These are phyloP conservation scores for Leccinum pallidistipes DNA, from an alignment of 1,284 basidiomycete genomes.

Conservation along the genomic window DNA sequence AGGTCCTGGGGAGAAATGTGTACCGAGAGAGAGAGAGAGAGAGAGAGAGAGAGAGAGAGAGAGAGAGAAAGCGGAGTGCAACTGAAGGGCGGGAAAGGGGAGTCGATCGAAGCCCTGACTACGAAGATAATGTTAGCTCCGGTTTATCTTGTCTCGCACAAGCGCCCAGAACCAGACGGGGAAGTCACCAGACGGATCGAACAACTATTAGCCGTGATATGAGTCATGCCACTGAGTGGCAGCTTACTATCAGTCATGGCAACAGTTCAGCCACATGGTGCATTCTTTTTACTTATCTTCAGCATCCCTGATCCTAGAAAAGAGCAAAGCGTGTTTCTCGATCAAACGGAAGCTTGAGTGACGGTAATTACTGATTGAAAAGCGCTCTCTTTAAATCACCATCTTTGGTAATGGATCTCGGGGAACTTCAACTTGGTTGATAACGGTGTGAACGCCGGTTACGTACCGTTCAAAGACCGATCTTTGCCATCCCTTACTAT, in stretches of 20 bases:
- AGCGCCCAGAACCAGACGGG: not conserved
- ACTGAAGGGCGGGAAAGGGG: not conserved
- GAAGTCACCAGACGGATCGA: not conserved
- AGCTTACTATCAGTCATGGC: not conserved
- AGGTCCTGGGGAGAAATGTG: conserved; percentile 32
- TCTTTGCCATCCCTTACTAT: not conserved
- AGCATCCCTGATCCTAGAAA: not conserved
- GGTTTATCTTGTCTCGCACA: not conserved
- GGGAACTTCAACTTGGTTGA: not conserved
- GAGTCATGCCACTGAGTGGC: not conserved
- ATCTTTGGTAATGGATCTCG: not conserved
- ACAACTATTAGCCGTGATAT: not conserved
- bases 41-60: conserved; percentile 39
- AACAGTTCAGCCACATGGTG: not conserved
- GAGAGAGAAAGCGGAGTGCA: conserved; percentile 11
- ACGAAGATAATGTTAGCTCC: not conserved
- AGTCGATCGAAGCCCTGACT: not conserved
- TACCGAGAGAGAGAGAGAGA: conserved; percentile 28
- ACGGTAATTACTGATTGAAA: not conserved
- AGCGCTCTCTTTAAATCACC: not conserved
- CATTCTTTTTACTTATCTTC: not conserved
- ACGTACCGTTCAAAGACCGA: not conserved
- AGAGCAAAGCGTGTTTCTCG: not conserved
- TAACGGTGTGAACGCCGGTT: not conserved
- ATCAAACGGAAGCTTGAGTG: not conserved